Evolutionary conservation across 73 alveolate genomes (phyloP).

Genomic region (Paramecium sonneborni): DNA sequence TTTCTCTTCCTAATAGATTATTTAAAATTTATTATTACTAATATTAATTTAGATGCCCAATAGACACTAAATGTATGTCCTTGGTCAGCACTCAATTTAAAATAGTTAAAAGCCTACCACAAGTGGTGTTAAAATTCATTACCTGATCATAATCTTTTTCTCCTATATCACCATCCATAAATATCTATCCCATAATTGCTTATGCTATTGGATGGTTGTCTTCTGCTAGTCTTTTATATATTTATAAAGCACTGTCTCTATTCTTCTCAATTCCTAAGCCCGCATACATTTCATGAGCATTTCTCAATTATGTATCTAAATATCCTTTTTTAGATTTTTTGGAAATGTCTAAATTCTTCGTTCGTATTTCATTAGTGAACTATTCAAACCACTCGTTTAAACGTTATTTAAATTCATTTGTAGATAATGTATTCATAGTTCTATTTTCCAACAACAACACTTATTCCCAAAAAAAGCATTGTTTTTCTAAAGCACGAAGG

Average conservation of each 20-base stretch:
- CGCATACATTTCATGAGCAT: slow-evolving; percentile 37
- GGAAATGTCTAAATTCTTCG: neutral
- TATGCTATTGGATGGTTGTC: neutral
- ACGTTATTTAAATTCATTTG: neutral
- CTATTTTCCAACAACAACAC: neutral
- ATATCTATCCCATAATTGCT: slow-evolving; percentile 28
- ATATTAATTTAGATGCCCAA: slow-evolving; percentile 2
- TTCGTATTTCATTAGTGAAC: neutral
- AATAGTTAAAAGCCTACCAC: slow-evolving; percentile 17
- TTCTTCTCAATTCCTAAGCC: slow-evolving; percentile 37
- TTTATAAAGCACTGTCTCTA: neutral
- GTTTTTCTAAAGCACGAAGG: neutral
- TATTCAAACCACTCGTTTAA: neutral
- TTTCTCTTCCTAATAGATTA: slow-evolving; percentile 12
- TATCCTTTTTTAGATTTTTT: neutral
- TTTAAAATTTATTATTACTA: neutral
- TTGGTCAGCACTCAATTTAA: slow-evolving; percentile 18
- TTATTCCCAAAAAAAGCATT: neutral
- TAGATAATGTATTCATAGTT: neutral
- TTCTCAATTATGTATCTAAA: neutral
- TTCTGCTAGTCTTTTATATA: neutral
- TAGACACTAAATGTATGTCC: neutral
- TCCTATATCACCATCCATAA: neutral
- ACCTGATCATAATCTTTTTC: neutral
- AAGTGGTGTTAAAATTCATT: neutral